A percentile compares a stretch with the other conserved stretches of the same genome.
Evolutionary conservation across 352 stramenopile genomes (phyloP).

Genomic region (Phytophthora pinifolia): DNA sequence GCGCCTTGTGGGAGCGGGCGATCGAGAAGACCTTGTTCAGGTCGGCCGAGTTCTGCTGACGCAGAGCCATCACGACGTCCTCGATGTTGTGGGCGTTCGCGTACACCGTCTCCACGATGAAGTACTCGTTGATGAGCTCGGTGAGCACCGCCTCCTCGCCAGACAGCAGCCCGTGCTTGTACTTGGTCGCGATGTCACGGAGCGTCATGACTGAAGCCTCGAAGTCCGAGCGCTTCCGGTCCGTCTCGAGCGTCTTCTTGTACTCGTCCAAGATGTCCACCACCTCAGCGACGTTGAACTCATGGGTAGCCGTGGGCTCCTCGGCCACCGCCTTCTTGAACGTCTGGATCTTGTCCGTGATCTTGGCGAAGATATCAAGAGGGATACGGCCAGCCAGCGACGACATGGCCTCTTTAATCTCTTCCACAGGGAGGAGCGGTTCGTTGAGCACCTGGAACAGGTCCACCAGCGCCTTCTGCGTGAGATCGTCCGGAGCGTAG

Average conservation of each 20-base stretch:
- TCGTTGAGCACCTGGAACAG: slow-evolving; percentile 72
- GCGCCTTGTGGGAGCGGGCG: slow-evolving; percentile 89
- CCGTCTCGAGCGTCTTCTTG: slow-evolving; percentile 55
- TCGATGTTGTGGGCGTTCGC: slow-evolving; percentile 80
- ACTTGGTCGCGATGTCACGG: slow-evolving; percentile 74
- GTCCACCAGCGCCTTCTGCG: slow-evolving; percentile 86
- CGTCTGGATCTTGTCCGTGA: slow-evolving; percentile 81
- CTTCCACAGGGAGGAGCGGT: slow-evolving; percentile 84
- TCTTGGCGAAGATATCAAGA: slow-evolving; percentile 87
- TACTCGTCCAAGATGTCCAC: slow-evolving; percentile 60
- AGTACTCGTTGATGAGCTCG: slow-evolving; percentile 84
- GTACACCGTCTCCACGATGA: slow-evolving; percentile 73
- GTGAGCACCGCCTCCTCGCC: slow-evolving; percentile 63
- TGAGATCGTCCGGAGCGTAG: slow-evolving; percentile 80
- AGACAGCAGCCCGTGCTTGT: slow-evolving; percentile 70
- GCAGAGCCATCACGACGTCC: slow-evolving; percentile 81
- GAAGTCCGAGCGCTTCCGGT: slow-evolving; percentile 67
- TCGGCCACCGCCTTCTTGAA: slow-evolving; percentile 58
- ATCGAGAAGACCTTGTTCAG: slow-evolving; percentile 85
- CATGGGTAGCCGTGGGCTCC: slow-evolving; percentile 26
- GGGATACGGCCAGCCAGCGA: slow-evolving; percentile 96
- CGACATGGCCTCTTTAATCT: slow-evolving; percentile 97
- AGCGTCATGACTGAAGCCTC: slow-evolving; percentile 69
- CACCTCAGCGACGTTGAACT: slow-evolving; percentile 63
- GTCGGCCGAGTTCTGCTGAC: slow-evolving; percentile 91